Percentiles rank a stretch among this genome's conserved stretches.
Conservation (phyloP, 495 filamentous ascomycete species). For the Xylaria castorea region DNA sequence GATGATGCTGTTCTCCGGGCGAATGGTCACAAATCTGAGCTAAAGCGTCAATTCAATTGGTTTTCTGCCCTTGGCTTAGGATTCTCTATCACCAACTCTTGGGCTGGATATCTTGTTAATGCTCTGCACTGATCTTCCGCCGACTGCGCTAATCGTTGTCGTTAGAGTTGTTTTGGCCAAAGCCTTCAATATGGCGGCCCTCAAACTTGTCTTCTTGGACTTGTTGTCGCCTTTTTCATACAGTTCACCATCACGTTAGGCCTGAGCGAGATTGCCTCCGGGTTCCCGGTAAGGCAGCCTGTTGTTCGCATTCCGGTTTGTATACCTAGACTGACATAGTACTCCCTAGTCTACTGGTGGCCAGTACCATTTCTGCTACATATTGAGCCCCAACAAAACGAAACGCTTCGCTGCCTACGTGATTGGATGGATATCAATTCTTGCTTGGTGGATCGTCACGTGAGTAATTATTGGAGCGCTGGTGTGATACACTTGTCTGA, state of each 20-base stretch:
- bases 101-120: slow-evolving; percentile 40
- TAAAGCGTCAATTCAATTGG: slow-evolving; percentile 43
- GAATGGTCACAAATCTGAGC: slow-evolving; percentile 42
- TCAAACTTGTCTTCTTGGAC: slow-evolving; percentile 14
- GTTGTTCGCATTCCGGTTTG: background rate
- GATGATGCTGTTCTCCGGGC: slow-evolving; percentile 42
- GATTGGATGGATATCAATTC: slow-evolving; percentile 46
- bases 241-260: slow-evolving; percentile 2
- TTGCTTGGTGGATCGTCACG: slow-evolving; percentile 49
- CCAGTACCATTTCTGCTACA: slow-evolving; percentile 46
- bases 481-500: background rate
- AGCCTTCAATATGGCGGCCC: slow-evolving; percentile 11
- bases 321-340: slow-evolving; percentile 44
- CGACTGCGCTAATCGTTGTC: background rate
- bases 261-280: background rate
- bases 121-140: background rate
- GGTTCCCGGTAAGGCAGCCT: slow-evolving; percentile 27
- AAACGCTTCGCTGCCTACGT: slow-evolving; percentile 39
- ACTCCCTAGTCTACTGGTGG: slow-evolving; percentile 48
- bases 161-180: slow-evolving; percentile 5
- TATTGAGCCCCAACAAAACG: slow-evolving; percentile 35
- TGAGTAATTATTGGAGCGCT: slow-evolving; percentile 29
- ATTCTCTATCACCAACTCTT: slow-evolving; percentile 50
- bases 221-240: slow-evolving; percentile 13
- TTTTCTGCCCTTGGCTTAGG: slow-evolving; percentile 43